Conservation (phyloP, 805 yeast genomes). For the Candida tallmaniae region DNA sequence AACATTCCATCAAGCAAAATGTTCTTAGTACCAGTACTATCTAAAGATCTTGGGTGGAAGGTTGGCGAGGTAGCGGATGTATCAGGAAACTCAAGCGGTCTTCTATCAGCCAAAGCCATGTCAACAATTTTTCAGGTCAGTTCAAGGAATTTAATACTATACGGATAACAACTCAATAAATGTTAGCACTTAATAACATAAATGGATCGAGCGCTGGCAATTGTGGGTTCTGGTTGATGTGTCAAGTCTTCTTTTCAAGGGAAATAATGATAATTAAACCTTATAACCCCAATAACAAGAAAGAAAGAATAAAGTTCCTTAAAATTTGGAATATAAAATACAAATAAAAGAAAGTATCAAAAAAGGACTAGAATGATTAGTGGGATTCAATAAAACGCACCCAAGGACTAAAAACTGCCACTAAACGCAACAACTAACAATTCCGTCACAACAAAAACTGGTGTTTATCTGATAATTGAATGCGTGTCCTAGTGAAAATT, state of each 20-base stretch:
- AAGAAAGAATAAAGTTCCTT: constrained; percentile 10
- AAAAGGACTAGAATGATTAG: constrained; percentile 6
- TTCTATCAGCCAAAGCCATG: constrained; percentile 66
- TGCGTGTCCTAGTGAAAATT: too few relatives aligned
- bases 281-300: constrained; percentile 12
- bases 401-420: too few relatives aligned
- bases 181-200: too few relatives aligned
- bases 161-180: too few relatives aligned
- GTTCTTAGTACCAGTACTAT: constrained; percentile 5
- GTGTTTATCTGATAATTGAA: too few relatives aligned
- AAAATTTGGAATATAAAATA: not conserved
- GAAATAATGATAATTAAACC: constrained; percentile 15
- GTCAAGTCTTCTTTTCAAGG: constrained; percentile 1
- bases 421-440: too few relatives aligned
- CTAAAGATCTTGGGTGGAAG: constrained; percentile 28
- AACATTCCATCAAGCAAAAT: not conserved
- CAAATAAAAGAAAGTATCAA: constrained; percentile 7
- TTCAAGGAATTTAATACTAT: too few relatives aligned
- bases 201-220: too few relatives aligned
- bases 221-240: too few relatives aligned
- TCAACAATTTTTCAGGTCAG: too few relatives aligned
- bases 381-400: too few relatives aligned
- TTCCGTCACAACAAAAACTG: too few relatives aligned
- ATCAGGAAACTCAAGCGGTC: constrained; percentile 55
- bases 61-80: constrained; percentile 44